Evolutionary conservation across 495 filamentous ascomycete species (phyloP).

Genomic region (Daldinia grandis): DNA sequence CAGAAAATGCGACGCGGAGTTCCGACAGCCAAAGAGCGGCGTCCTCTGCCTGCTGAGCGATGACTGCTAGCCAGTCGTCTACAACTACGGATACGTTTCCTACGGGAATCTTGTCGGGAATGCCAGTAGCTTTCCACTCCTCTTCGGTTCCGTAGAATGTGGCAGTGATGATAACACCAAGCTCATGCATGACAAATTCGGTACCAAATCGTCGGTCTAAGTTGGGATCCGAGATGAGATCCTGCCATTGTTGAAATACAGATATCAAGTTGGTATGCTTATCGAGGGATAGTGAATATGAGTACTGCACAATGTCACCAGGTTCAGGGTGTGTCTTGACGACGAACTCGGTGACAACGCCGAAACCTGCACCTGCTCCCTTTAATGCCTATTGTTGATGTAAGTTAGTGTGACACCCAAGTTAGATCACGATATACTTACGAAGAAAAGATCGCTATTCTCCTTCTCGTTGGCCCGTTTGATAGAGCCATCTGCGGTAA

Average conservation of each 20-base stretch:
- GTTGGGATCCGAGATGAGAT: conserved; percentile 58
- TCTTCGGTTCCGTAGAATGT: conserved; percentile 62
- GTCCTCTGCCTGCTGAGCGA: conserved; percentile 60
- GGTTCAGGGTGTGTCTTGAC: conserved; percentile 68
- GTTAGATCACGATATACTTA: conserved; percentile 33
- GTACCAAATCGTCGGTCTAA: conserved; percentile 64
- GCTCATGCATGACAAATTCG: conserved; percentile 59
- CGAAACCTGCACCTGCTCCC: conserved; percentile 69
- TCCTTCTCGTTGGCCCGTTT: conserved; percentile 58
- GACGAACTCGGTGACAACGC: conserved; percentile 71
- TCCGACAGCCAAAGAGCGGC: conserved; percentile 55
- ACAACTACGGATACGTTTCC: conserved; percentile 51
- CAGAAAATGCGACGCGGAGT: conserved; percentile 59
- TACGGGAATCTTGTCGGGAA: conserved; percentile 54
- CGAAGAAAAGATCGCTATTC: conserved; percentile 68
- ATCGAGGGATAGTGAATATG: conserved; percentile 57
- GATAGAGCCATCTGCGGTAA: conserved; percentile 66
- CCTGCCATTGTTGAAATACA: conserved; percentile 53
- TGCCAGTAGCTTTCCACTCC: conserved; percentile 58
- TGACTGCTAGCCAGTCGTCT: conserved; percentile 64
- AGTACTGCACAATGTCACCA: conserved; percentile 59
- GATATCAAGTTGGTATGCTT: conserved; percentile 52
- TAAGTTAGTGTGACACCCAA: conserved; percentile 32
- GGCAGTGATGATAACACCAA: conserved; percentile 59
- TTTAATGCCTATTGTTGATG: conserved; percentile 55